Evolutionary conservation across 2,329 filamentous ascomycete species (phyloP).

Genomic region (Monilinia fructicola): DNA sequence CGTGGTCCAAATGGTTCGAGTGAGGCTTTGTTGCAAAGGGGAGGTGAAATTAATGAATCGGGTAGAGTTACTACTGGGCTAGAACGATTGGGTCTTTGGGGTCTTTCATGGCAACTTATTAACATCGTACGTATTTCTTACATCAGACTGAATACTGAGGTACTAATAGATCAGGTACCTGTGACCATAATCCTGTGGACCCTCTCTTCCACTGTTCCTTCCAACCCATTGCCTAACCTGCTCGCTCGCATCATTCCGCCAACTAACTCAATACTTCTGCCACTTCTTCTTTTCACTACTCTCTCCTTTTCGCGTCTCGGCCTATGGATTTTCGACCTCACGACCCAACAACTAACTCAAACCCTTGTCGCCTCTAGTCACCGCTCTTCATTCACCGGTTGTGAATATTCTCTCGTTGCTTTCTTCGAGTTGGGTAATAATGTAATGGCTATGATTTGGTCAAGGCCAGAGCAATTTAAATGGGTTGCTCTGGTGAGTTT

Average conservation of each 20-base stretch:
- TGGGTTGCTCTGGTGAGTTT: constrained; percentile 44
- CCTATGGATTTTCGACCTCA: constrained; percentile 48
- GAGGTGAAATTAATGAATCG: constrained; percentile 25
- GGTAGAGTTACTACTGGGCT: constrained; percentile 40
- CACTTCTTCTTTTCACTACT: constrained; percentile 43
- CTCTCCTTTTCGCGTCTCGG: constrained; percentile 47
- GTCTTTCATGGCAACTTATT: constrained; percentile 44
- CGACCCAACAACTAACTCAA: constrained; percentile 48
- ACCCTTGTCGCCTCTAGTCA: constrained; percentile 41
- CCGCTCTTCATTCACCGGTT: constrained; percentile 46
- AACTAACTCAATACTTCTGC: constrained; percentile 24
- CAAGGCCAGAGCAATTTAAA: constrained; percentile 43
- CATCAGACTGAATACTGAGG: not conserved
- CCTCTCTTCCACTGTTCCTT: constrained; percentile 32
- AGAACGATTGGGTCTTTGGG: constrained; percentile 46
- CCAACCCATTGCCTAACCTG: constrained; percentile 17
- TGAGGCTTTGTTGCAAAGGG: not conserved
- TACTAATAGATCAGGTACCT: constrained; percentile 36
- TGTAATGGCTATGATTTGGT: constrained; percentile 43
- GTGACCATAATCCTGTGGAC: constrained; percentile 42
- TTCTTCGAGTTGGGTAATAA: constrained; percentile 45
- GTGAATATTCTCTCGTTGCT: constrained; percentile 45
- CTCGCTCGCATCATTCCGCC: constrained; percentile 39
- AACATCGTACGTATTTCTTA: constrained; percentile 41
- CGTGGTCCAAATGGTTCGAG: not conserved